phyloP scores from a whole-genome alignment of 1,284 basidiomycete genomes.

The Ustilago crameri region DNA sequence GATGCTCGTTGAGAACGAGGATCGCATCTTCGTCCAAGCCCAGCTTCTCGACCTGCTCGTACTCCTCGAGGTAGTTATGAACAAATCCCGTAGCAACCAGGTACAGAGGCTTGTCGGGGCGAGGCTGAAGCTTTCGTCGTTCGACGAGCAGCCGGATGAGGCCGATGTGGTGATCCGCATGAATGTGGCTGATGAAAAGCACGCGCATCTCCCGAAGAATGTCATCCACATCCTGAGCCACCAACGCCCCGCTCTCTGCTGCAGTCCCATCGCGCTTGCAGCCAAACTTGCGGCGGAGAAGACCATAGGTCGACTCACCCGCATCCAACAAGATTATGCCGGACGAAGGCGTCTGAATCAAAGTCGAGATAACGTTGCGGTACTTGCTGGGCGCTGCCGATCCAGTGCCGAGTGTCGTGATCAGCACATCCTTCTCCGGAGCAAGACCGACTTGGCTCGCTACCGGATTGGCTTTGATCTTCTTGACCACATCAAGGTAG shows the following conservation, averaged over 20 bases:
- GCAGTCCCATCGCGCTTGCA: conserved; percentile 33
- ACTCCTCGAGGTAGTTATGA: conserved; percentile 76
- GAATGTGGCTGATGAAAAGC: conserved; percentile 88
- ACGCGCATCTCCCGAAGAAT: conserved; percentile 77
- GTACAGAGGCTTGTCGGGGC: conserved; percentile 72
- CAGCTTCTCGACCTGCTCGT: conserved; percentile 76
- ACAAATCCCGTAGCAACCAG: conserved; percentile 75
- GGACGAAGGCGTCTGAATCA: conserved; percentile 55
- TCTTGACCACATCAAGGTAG: conserved; percentile 48
- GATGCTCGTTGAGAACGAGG: conserved; percentile 46
- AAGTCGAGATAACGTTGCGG: conserved; percentile 64
- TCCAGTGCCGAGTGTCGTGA: conserved; percentile 87
- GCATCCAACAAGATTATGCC: conserved; percentile 80
- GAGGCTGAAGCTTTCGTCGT: conserved; percentile 74
- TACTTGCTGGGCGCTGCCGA: conserved; percentile 79
- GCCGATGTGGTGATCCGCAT: conserved; percentile 93
- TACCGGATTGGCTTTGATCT: conserved; percentile 19
- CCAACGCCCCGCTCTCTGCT: conserved; percentile 15
- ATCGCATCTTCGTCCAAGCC: conserved; percentile 73
- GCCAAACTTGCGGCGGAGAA: conserved; percentile 83
- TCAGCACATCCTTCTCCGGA: conserved; percentile 71
- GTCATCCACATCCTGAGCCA: conserved; percentile 44
- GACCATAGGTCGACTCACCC: conserved; percentile 92
- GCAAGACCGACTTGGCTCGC: background rate
- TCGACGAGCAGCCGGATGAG: conserved; percentile 79